Evolutionary conservation across 2,329 filamentous ascomycete species (phyloP).

Genomic region (Orbilia oligospora): DNA sequence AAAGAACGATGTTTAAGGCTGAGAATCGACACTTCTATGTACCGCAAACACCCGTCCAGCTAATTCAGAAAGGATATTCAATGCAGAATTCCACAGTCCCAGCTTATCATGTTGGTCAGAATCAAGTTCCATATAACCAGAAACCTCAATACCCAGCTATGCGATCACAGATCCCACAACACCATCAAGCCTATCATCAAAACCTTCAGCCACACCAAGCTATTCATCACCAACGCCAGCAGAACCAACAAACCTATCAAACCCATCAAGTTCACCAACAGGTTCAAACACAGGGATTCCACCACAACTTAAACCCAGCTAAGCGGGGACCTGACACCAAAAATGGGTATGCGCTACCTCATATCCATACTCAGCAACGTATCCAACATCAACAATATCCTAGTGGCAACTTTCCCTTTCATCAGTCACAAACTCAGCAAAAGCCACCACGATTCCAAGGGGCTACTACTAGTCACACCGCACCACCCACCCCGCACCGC

Average conservation of each 20-base stretch:
- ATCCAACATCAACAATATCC: slow-evolving; percentile 35
- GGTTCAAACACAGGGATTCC: not conserved
- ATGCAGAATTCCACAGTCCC: not conserved
- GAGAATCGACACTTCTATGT: slow-evolving; percentile 31
- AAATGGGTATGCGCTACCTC: not conserved
- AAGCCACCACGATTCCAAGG: slow-evolving; percentile 5
- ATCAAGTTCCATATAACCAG: slow-evolving; percentile 9
- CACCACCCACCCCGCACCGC: slow-evolving; percentile 38
- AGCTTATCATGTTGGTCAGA: slow-evolving; percentile 18
- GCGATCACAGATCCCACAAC: slow-evolving; percentile 2
- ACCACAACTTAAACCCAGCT: slow-evolving; percentile 21
- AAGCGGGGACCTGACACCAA: slow-evolving; percentile 17
- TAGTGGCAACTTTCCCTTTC: slow-evolving; percentile 19
- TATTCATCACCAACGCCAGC: not conserved
- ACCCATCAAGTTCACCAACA: not conserved
- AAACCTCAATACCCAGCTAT: slow-evolving; percentile 2
- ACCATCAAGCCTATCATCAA: not conserved
- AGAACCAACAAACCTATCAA: not conserved
- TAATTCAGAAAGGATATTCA: slow-evolving; percentile 10
- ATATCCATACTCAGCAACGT: slow-evolving; percentile 3
- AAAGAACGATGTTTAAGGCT: not conserved
- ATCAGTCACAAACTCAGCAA: slow-evolving; percentile 27
- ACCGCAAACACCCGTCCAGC: not conserved
- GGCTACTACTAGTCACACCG: slow-evolving; percentile 16
- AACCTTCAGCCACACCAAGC: not conserved